Conservation (phyloP, 2,329 filamentous ascomycete genomes). For the Aureobasidium sp. region DNA sequence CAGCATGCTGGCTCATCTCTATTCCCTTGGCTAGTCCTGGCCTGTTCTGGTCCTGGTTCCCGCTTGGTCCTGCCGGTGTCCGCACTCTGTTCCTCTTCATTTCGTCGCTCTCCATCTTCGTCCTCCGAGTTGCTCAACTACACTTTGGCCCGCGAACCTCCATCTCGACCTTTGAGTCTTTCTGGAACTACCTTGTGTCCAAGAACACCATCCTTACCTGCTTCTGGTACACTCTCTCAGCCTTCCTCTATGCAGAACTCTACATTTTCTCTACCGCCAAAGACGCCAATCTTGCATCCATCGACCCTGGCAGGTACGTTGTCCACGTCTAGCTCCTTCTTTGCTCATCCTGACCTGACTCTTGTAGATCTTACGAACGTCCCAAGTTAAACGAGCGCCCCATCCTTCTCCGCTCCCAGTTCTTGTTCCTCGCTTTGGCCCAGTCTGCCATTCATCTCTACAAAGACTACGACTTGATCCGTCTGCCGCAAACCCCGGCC, state of each 20-base stretch:
- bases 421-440: constrained; percentile 58
- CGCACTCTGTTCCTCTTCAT: constrained; percentile 69
- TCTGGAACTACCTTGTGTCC: constrained; percentile 50
- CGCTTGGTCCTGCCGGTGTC: constrained; percentile 66
- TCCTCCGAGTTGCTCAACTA: constrained; percentile 60
- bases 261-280: constrained; percentile 65
- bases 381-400: constrained; percentile 77
- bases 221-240: constrained; percentile 69
- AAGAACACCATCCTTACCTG: constrained; percentile 60
- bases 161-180: constrained; percentile 56
- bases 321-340: not conserved
- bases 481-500: constrained; percentile 29
- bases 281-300: constrained; percentile 58
- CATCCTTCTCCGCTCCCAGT: constrained; percentile 66
- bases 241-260: constrained; percentile 69
- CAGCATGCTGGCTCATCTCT: constrained; percentile 65
- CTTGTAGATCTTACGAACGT: constrained; percentile 50
- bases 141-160: constrained; percentile 51
- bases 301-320: constrained; percentile 59
- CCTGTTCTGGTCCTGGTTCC: constrained; percentile 77
- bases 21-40: constrained; percentile 46
- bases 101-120: constrained; percentile 66
- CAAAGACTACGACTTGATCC: constrained; percentile 63
- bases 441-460: constrained; percentile 64
- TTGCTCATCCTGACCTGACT: not conserved